Percentiles rank a stretch among this genome's conserved stretches.
Evolutionary conservation across 2,329 filamentous ascomycete species (phyloP).

Genomic region (Talaromyces albobiverticillius): DNA sequence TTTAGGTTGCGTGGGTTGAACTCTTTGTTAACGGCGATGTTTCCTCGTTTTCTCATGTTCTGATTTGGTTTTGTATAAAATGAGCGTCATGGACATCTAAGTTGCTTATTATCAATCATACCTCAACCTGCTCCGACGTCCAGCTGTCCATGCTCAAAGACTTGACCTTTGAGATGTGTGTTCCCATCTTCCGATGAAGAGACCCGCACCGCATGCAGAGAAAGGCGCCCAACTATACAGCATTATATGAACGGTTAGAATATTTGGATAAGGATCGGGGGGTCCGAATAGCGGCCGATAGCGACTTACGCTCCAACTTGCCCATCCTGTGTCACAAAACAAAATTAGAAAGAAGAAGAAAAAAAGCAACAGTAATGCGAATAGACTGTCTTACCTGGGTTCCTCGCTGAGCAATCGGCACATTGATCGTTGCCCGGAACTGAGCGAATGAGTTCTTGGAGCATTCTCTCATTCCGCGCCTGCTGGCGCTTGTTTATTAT

Average conservation of each 20-base stretch:
- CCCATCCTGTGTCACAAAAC: conserved; percentile 65
- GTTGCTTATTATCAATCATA: conserved; percentile 39
- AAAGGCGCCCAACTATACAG: conserved; percentile 83
- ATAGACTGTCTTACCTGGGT: conserved; percentile 68
- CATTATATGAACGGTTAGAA: conserved; percentile 1
- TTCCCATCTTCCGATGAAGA: conserved; percentile 93
- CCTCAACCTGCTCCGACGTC: conserved; percentile 93
- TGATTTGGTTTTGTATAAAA: conserved; percentile 46
- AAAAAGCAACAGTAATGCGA: not conserved
- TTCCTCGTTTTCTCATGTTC: conserved; percentile 94
- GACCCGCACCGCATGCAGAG: conserved; percentile 96
- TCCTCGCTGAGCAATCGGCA: conserved; percentile 87
- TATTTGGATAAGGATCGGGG: conserved; percentile 1
- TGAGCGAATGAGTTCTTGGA: conserved; percentile 83
- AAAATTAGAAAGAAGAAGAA: conserved; percentile 27
- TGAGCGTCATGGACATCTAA: not conserved
- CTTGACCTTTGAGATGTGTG: conserved; percentile 98
- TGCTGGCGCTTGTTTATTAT: conserved; percentile 92
- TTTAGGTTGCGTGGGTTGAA: conserved; percentile 85
- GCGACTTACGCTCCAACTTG: conserved; percentile 79
- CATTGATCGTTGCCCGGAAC: conserved; percentile 88
- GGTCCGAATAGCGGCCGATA: conserved; percentile 2
- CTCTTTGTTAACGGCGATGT: conserved; percentile 76
- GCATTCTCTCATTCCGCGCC: conserved; percentile 87
- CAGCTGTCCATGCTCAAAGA: conserved; percentile 98